Conservation (phyloP, 1,284 basidiomycete species). For the Amylostereum chailletii region DNA sequence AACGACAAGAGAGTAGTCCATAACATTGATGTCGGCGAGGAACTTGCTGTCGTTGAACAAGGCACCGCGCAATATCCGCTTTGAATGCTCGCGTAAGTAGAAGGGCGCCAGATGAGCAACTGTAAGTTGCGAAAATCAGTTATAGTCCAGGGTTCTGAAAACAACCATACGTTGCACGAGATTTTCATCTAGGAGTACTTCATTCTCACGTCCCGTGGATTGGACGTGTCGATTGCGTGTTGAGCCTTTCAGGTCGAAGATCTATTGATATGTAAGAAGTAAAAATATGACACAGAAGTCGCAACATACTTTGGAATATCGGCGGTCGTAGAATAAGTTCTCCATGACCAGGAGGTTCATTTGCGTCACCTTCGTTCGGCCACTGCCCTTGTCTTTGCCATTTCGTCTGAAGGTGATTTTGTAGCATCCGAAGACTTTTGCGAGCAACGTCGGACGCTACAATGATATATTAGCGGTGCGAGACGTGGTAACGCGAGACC, state of each 20-base stretch:
- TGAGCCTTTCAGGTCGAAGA: slow-evolving; percentile 93
- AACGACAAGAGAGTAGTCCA: slow-evolving; percentile 98
- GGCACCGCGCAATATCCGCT: slow-evolving; percentile 85
- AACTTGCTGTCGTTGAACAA: slow-evolving; percentile 94
- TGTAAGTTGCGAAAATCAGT: slow-evolving; percentile 21
- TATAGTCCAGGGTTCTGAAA: neutral
- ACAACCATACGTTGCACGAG: slow-evolving; percentile 64
- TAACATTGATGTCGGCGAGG: slow-evolving; percentile 91
- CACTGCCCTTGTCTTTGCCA: slow-evolving; percentile 51
- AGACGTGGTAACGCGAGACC: slow-evolving; percentile 1
- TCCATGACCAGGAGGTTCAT: slow-evolving; percentile 99
- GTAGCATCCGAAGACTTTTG: slow-evolving; percentile 97
- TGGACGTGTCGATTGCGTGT: slow-evolving; percentile 88
- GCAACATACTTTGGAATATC: slow-evolving; percentile 67
- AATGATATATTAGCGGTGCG: slow-evolving; percentile 14
- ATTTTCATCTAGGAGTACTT: slow-evolving; percentile 91
- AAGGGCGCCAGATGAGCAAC: slow-evolving; percentile 73
- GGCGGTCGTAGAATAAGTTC: slow-evolving; percentile 90
- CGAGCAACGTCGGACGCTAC: slow-evolving; percentile 87
- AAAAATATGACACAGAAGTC: neutral
- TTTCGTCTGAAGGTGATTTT: slow-evolving; percentile 90
- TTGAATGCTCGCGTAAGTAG: slow-evolving; percentile 92
- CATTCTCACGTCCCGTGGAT: slow-evolving; percentile 85
- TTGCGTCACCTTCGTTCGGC: slow-evolving; percentile 72
- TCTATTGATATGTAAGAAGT: slow-evolving; percentile 34